phyloP scores from a whole-genome alignment of 345 rosid species.

The Citrus cavaleriei region DNA sequence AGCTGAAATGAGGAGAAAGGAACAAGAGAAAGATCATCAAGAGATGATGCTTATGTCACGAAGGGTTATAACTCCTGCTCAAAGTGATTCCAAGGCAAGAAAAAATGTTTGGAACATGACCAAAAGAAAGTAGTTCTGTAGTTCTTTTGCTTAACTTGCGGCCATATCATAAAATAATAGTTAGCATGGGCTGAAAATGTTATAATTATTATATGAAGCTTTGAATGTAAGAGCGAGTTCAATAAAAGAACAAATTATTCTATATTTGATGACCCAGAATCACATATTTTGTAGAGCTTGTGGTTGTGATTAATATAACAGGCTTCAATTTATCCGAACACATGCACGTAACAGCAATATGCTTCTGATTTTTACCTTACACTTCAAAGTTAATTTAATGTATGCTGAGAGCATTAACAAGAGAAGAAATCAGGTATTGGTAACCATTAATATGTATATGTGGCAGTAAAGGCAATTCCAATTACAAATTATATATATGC shows the following conservation, averaged over 20 bases:
- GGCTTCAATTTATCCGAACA: background rate
- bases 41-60: constrained; percentile 9
- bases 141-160: background rate
- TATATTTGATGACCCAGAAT: background rate
- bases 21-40: background rate
- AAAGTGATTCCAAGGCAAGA: constrained; percentile 33
- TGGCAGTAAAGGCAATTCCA: background rate
- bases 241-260: background rate
- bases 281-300: background rate
- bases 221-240: background rate
- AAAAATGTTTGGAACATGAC: constrained; percentile 26
- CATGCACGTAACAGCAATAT: background rate
- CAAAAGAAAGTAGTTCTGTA: constrained; percentile 20
- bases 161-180: background rate
- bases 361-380: background rate
- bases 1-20: constrained; percentile 6
- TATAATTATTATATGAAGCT: background rate
- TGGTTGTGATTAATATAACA: background rate
- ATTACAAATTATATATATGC: background rate
- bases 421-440: background rate
- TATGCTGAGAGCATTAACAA: background rate
- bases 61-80: constrained; percentile 15
- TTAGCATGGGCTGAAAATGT: background rate
- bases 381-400: background rate
- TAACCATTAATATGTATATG: background rate